Conservation (phyloP, 169 alveolate species). For the Plasmodium gonderi region DNA sequence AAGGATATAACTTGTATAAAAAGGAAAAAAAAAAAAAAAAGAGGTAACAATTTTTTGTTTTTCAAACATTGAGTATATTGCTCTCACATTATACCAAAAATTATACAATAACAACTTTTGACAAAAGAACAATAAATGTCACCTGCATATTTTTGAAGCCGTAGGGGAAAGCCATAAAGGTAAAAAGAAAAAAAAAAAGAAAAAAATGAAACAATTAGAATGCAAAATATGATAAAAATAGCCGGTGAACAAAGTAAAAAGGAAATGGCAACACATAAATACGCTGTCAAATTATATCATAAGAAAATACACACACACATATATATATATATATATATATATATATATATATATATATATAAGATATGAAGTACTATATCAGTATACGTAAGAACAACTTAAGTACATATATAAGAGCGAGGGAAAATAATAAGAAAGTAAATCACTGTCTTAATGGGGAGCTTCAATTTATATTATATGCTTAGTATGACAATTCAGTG, state of each 20-base stretch:
- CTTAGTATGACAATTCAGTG: too few species aligned
- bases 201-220: neutral
- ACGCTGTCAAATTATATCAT: neutral
- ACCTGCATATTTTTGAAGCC: conserved; percentile 15
- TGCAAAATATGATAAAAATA: neutral
- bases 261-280: neutral
- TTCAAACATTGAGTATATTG: neutral
- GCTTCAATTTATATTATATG: too few species aligned
- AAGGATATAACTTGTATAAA: neutral
- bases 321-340: neutral
- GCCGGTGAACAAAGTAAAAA: neutral
- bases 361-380: too few species aligned
- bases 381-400: neutral
- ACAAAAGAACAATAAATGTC: conserved; percentile 12
- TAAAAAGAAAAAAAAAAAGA: conserved; percentile 21
- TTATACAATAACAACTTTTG: neutral
- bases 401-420: neutral
- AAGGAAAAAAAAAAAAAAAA: too few species aligned
- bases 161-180: conserved; percentile 30
- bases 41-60: conserved; percentile 9
- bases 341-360: neutral
- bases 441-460: neutral
- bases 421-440: neutral
- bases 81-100: neutral
- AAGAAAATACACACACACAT: neutral